Base-by-base conservation (phyloP, 306 rosid species). In the Vigna hirtella region DNA sequence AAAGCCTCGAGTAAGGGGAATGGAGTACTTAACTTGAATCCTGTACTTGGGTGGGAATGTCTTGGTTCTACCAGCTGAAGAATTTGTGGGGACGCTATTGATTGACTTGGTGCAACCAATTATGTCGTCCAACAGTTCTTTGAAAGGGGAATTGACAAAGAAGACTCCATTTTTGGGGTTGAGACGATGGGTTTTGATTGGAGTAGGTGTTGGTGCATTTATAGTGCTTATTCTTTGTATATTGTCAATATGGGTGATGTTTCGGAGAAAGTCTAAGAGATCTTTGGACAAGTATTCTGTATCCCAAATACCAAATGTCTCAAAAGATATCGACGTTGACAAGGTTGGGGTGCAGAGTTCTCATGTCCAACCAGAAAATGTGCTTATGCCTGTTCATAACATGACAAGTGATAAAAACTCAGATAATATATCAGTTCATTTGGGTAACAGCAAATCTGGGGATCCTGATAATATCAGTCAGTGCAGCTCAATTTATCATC, bases 301-400 rank as follows among this genome's bases (percentile, higher is more conserved):
- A 81, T 87, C 86, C 85, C 96, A 92, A 81, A 94, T 94, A 84
- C 97, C 98, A 17, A 83, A 90, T 84, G 81, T 89, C 77, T 82
- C 97, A 0, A 94, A 94, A 85, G 98, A 92, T 83, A 92, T 94
- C 68, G 85, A 86, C 82, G 89, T 94, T 73, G 98, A 94, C 77
- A 88, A 79, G 81, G 88, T 89, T 56, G 95, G 90, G 56, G 85
- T 80, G 83, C 92, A 87, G 86, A 77, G 75, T 83, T 85, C 88
- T 66, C 85, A 73, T 77, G 84, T 73, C 70, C 91, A 81, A 66
- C 87, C 79, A 18, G 93, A 88, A 72, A 86, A 73, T 64, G 83
- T 83, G 58, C 83, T 69, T 85, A 72, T 68, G 77, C 71, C 91
- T 15, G 74, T 84, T 77, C 79, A 85, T 61, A 92, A 90, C 77